Evolutionary conservation across 2,329 filamentous ascomycete genomes (phyloP).

Genomic region (Colletotrichum neosansevieriae): DNA sequence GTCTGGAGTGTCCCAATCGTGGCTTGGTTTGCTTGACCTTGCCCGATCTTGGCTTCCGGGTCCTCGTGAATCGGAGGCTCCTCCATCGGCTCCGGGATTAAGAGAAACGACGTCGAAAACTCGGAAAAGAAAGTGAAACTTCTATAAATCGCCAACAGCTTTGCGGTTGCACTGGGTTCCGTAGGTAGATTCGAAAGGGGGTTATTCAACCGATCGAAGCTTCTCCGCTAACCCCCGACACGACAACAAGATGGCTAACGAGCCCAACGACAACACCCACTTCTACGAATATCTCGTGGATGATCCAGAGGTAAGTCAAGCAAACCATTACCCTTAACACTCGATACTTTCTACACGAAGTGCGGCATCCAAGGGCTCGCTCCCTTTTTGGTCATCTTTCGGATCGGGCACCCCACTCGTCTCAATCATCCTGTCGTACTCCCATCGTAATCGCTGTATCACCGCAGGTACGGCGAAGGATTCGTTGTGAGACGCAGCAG

Average conservation of each 20-base stretch:
- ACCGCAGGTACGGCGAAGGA: background rate
- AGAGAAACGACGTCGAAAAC: slow-evolving; percentile 23
- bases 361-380: slow-evolving; percentile 1
- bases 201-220: slow-evolving; percentile 22
- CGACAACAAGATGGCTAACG: slow-evolving; percentile 27
- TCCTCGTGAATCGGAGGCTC: slow-evolving; percentile 13
- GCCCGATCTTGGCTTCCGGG: slow-evolving; percentile 24
- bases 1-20: slow-evolving; percentile 19
- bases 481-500: background rate
- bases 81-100: slow-evolving; percentile 19
- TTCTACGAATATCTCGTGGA: slow-evolving; percentile 37
- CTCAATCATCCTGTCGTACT: background rate
- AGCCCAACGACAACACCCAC: slow-evolving; percentile 21
- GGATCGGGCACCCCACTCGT: background rate
- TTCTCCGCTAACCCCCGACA: slow-evolving; percentile 1
- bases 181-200: slow-evolving; percentile 22
- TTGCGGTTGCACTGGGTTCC: slow-evolving; percentile 12
- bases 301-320: slow-evolving; percentile 31
- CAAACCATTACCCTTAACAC: slow-evolving; percentile 1
- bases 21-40: slow-evolving; percentile 19
- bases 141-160: slow-evolving; percentile 34
- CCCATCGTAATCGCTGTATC: background rate
- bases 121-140: slow-evolving; percentile 3
- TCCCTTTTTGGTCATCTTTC: slow-evolving; percentile 4
- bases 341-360: background rate